A percentile compares a stretch with the other conserved stretches of the same genome.
Evolutionary conservation across 2,329 filamentous ascomycete species (phyloP).

Genomic region (Aspergillus hiratsukae): DNA sequence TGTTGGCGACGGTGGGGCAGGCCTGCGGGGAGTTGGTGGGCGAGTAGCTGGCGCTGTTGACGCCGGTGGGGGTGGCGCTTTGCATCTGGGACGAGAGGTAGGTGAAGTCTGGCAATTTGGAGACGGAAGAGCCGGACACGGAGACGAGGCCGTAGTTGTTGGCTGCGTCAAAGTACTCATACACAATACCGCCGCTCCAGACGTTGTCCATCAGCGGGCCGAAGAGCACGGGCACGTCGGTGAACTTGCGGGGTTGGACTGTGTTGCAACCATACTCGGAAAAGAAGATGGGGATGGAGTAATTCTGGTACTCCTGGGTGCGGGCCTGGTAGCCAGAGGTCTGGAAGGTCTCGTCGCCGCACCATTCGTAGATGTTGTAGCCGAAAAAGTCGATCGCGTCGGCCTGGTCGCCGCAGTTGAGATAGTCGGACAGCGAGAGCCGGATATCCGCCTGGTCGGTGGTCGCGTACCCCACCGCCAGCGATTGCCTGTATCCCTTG

Average conservation of each 20-base stretch:
- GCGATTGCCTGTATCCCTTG: slow-evolving; percentile 63
- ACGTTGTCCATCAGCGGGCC: slow-evolving; percentile 74
- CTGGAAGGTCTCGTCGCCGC: slow-evolving; percentile 72
- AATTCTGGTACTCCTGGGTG: slow-evolving; percentile 80
- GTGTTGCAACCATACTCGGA: slow-evolving; percentile 97
- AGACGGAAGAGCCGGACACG: slow-evolving; percentile 61
- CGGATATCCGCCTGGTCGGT: slow-evolving; percentile 86
- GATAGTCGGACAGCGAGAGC: slow-evolving; percentile 79
- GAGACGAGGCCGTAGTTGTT: slow-evolving; percentile 73
- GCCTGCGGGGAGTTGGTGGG: slow-evolving; percentile 64
- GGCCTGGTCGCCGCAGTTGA: slow-evolving; percentile 73
- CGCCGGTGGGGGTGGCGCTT: slow-evolving; percentile 61
- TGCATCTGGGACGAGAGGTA: slow-evolving; percentile 67
- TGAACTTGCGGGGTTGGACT: slow-evolving; percentile 67
- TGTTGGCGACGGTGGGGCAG: slow-evolving; percentile 63
- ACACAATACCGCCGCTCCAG: slow-evolving; percentile 95
- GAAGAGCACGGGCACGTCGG: slow-evolving; percentile 80
- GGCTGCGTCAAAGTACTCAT: slow-evolving; percentile 92
- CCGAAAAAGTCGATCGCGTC: slow-evolving; percentile 92
- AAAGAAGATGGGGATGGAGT: slow-evolving; percentile 94
- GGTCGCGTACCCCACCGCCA: slow-evolving; percentile 93
- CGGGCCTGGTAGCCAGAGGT: slow-evolving; percentile 76
- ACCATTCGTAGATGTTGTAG: slow-evolving; percentile 99
- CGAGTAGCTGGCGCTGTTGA: slow-evolving; percentile 64
- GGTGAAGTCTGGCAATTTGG: slow-evolving; percentile 69